Conservation (phyloP, 352 stramenopile genomes). For the Saprolegnia diclina region DNA sequence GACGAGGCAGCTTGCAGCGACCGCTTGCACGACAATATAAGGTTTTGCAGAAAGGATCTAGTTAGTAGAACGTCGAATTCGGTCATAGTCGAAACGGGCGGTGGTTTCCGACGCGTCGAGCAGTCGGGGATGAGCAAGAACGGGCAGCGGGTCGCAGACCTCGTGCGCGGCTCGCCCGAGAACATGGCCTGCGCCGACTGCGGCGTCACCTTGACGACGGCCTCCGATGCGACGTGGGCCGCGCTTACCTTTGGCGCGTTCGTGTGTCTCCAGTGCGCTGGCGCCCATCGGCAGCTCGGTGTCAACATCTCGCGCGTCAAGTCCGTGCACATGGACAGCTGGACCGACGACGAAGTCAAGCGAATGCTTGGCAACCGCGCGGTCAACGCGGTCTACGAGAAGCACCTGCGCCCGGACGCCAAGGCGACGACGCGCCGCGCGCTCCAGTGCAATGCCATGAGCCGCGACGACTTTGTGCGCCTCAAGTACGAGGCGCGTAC, state of each 20-base stretch:
- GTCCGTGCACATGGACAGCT: conserved; percentile 71
- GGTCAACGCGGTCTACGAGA: conserved; percentile 53
- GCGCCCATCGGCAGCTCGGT: conserved; percentile 92
- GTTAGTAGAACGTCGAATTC: too few relatives aligned
- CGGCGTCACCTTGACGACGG: conserved; percentile 30
- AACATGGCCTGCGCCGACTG: conserved; percentile 83
- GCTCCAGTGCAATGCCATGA: conserved; percentile 35
- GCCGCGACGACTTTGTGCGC: conserved; percentile 49
- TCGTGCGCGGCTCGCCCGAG: conserved; percentile 28
- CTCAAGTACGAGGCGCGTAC: conserved; percentile 65
- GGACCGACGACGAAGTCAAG: conserved; percentile 60
- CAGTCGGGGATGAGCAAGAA: conserved; percentile 2
- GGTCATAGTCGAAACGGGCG: too few relatives aligned
- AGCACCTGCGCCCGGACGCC: conserved; percentile 51
- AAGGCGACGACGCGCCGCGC: conserved; percentile 36
- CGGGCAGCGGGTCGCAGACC: neutral
- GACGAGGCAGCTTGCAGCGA: too few relatives aligned
- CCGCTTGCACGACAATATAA: too few relatives aligned
- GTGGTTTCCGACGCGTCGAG: neutral
- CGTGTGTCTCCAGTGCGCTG: conserved; percentile 94
- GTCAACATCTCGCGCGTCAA: conserved; percentile 91
- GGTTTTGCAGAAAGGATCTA: too few relatives aligned
- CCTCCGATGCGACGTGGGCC: conserved; percentile 89
- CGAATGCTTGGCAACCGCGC: conserved; percentile 48
- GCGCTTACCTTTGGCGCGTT: conserved; percentile 91